Evolutionary conservation across 2,329 filamentous ascomycete species (phyloP).

Genomic region (Penicillium sp.): DNA sequence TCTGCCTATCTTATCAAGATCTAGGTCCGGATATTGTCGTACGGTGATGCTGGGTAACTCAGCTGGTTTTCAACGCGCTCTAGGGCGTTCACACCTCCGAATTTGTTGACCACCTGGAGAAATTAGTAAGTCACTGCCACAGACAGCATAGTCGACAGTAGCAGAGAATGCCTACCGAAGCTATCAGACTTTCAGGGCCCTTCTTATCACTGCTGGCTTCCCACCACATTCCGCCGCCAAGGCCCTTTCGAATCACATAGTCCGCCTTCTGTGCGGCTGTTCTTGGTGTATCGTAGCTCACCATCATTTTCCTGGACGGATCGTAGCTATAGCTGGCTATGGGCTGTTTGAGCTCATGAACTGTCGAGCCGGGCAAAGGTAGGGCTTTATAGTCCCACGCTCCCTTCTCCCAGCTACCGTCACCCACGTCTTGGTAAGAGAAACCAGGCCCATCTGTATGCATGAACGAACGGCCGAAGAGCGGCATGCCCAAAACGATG

Average conservation of each 20-base stretch:
- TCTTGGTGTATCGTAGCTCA: not conserved
- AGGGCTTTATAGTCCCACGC: not conserved
- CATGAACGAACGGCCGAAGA: not conserved
- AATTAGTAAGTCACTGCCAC: not conserved
- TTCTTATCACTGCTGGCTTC: not conserved
- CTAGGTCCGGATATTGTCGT: not conserved
- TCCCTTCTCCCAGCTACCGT: too few relatives aligned
- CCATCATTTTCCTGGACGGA: not conserved
- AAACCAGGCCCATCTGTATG: not conserved
- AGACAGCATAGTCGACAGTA: too few relatives aligned
- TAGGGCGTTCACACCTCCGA: not conserved
- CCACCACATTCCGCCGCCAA: not conserved
- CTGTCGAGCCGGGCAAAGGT: not conserved
- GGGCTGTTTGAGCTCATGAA: not conserved
- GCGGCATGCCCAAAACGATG: not conserved
- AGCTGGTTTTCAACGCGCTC: not conserved
- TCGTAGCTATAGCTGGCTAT: not conserved
- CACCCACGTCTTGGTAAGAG: too few relatives aligned
- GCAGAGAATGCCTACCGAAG: not conserved
- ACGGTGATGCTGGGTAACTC: not conserved
- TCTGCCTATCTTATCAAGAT: too few relatives aligned
- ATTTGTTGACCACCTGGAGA: not conserved
- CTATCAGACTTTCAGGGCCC: not conserved
- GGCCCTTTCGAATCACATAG: not conserved
- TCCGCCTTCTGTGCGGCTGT: not conserved